A percentile compares a stretch with the other conserved stretches of the same genome.
Conservation (phyloP, 768 basidiomycete genomes). For the Pleurotus tuber-regium region DNA sequence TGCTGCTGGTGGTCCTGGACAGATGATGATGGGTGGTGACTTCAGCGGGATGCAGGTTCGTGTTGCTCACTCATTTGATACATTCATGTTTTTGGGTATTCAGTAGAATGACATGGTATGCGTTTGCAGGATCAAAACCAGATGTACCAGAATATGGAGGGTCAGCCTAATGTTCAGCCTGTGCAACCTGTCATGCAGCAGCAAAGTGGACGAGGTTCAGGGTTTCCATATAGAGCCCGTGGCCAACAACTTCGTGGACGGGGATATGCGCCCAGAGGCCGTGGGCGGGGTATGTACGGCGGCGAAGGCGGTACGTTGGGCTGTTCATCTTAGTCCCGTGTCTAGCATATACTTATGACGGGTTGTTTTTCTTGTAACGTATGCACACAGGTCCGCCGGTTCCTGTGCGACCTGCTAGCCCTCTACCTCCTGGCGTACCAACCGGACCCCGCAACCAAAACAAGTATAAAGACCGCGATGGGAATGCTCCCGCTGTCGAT, state of each 20-base stretch:
- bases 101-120: constrained; percentile 7
- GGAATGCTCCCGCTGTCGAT: constrained; percentile 81
- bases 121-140: constrained; percentile 51
- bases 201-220: constrained; percentile 34
- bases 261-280: constrained; percentile 28
- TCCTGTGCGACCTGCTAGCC: constrained; percentile 77
- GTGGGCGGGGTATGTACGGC: constrained; percentile 39
- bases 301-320: constrained; percentile 37
- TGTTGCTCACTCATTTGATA: constrained; percentile 22
- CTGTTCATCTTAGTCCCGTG: constrained; percentile 5
- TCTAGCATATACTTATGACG: constrained; percentile 5
- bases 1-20: constrained; percentile 35
- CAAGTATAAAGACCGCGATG: constrained; percentile 88
- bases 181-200: constrained; percentile 43
- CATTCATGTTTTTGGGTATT: constrained; percentile 15
- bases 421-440: constrained; percentile 82
- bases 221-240: constrained; percentile 37
- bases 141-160: constrained; percentile 65
- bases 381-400: constrained; percentile 38
- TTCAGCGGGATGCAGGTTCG: constrained; percentile 69
- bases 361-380: neutral
- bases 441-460: constrained; percentile 87
- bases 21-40: constrained; percentile 64
- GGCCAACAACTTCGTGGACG: constrained; percentile 22
- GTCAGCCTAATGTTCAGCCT: constrained; percentile 21